Base-by-base conservation (phyloP, 257 asterid genomes). In the Paraleonurus japonicus region DNA sequence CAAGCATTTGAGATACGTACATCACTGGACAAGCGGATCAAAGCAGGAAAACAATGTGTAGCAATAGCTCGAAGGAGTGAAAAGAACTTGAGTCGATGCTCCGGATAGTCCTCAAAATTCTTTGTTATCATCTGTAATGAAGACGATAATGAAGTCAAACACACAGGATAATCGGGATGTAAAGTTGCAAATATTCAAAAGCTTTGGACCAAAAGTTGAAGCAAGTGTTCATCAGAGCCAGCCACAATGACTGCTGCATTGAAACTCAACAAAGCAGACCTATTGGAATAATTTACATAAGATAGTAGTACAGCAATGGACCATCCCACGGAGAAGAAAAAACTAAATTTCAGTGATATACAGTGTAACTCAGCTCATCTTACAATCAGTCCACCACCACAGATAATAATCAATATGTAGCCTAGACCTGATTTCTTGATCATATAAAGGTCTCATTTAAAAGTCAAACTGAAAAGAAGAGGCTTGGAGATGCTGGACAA, bases 51-150 rank as follows among this genome's bases (percentile, higher is more conserved):
- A 77, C 99, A 95, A 53, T 92, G 88, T 0, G 91, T 83, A 57
- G 99, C 98, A 79, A 95, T 92, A 76, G 99, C 99, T 70, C 88
- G 94, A 55, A 95, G 95, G 74, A 95, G 78, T 0, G 99, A 92
- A 72, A 95, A 95, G 79, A 95, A 95, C 85, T 95, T 95, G 67
- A 95, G 98, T 60, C 99, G 88, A 69, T 95, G 98, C 84, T 95
- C 99, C 1, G 99, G 99, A 85, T 95, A 95, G 81, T 95, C 99
- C 80, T 95, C 99, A 70, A 95, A 95, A 72, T 95, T 95, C 80
- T 88, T 89, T 0, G 99, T 95, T 62, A 95, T 95, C 99, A 95
- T 95, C 99, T 95, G 92, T 61, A 73, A 58, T 45, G 32, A 39
- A 70, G 30, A 37, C 28, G 61, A 19, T 9, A 57, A 63, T 39